A percentile compares a stretch with the other conserved stretches of the same genome.
Evolutionary conservation across 257 asterid genomes (phyloP).

Genomic region (Primulina huaijiensis): DNA sequence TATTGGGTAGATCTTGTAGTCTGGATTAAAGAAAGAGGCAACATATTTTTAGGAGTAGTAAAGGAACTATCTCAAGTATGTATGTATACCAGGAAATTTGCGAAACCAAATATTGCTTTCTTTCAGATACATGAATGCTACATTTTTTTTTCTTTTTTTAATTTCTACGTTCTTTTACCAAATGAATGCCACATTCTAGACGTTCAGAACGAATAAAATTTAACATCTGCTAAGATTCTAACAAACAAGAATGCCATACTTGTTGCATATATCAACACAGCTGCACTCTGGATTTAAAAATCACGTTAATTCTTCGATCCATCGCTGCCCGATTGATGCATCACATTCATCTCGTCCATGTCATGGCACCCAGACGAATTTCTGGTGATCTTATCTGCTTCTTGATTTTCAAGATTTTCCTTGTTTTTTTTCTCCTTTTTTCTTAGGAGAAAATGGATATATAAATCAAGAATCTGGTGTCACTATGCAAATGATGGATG

Average conservation of each 20-base stretch:
- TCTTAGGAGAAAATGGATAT: neutral
- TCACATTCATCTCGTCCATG: neutral
- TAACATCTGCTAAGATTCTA: conserved; percentile 23
- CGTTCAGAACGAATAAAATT: conserved; percentile 31
- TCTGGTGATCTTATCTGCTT: neutral
- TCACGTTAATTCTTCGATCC: neutral
- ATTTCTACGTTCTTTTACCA: too few relatives aligned
- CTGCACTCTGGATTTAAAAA: conserved; percentile 13
- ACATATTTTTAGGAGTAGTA: too few relatives aligned
- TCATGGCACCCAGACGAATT: too few relatives aligned
- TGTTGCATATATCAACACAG: conserved; percentile 12
- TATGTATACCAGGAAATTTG: too few relatives aligned
- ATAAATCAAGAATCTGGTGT: neutral
- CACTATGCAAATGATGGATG: conserved; percentile 8
- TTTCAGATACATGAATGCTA: conserved; percentile 18
- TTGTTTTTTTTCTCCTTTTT: too few relatives aligned
- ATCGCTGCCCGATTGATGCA: conserved; percentile 15
- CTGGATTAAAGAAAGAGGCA: too few relatives aligned
- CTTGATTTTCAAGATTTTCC: neutral
- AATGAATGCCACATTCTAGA: conserved; percentile 29
- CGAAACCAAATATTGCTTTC: too few relatives aligned
- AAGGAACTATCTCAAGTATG: too few relatives aligned
- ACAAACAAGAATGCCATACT: conserved; percentile 33
- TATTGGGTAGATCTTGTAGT: too few relatives aligned
- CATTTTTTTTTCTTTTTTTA: conserved; percentile 2